Conservation (phyloP, 2,329 filamentous ascomycete species). For the Alternaria sp. region DNA sequence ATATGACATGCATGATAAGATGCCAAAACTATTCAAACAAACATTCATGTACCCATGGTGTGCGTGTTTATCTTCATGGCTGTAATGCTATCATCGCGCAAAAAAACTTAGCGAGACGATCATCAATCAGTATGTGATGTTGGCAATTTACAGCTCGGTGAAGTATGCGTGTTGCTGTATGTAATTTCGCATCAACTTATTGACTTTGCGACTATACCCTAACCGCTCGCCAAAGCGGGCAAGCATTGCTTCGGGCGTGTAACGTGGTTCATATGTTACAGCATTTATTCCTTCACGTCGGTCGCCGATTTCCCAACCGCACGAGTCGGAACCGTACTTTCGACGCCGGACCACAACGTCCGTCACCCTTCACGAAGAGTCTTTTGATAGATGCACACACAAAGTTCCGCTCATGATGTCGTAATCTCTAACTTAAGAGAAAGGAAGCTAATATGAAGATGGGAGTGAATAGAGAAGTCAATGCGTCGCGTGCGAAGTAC, state of each 20-base stretch:
- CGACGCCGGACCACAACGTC: background rate
- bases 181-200: no score
- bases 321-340: background rate
- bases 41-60: background rate
- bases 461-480: background rate
- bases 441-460: background rate
- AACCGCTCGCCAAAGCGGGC: background rate
- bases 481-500: background rate
- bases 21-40: background rate
- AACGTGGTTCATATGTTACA: background rate
- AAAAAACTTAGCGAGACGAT: background rate
- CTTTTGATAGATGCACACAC: background rate
- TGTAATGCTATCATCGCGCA: background rate
- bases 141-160: no score
- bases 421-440: background rate
- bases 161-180: no score
- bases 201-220: no score
- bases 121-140: background rate
- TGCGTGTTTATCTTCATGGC: background rate
- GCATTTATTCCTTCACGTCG: background rate
- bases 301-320: background rate
- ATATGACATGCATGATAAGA: background rate
- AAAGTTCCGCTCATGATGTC: background rate
- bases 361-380: background rate
- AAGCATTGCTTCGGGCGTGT: background rate